These are phyloP conservation scores for Candida stauntonica DNA, from an alignment of 805 yeast genomes.

Conservation along the genomic window DNA sequence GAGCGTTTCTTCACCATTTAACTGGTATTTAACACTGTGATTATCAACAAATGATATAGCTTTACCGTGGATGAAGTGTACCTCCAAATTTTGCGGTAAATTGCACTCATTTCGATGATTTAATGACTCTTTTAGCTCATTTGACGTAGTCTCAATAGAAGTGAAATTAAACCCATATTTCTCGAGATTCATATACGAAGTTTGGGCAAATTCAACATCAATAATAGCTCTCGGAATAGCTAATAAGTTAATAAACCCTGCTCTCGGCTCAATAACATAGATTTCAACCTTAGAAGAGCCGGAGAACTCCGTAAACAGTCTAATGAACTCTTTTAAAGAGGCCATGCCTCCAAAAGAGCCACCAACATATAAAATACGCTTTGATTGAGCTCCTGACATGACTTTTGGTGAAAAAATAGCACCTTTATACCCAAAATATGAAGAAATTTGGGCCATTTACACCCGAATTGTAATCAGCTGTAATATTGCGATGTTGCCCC, in stretches of 20 bases:
- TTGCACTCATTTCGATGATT: conserved; percentile 6
- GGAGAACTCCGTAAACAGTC: conserved; percentile 6
- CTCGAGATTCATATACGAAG: conserved; percentile 30
- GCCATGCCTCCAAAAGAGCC: conserved; percentile 36
- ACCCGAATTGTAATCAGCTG: too few relatives aligned
- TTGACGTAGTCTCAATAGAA: conserved; percentile 33
- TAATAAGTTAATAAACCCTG: conserved; percentile 37
- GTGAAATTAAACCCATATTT: conserved; percentile 26
- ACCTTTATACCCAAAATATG: too few relatives aligned
- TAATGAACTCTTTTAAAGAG: conserved; percentile 26
- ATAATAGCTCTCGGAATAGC: conserved; percentile 37
- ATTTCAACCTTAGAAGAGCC: conserved; percentile 23
- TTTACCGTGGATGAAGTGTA: conserved; percentile 24
- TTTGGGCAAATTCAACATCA: conserved; percentile 34
- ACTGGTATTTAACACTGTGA: conserved; percentile 14
- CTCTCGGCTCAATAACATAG: conserved; percentile 35
- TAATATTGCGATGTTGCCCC: too few relatives aligned
- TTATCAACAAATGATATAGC: conserved; percentile 23
- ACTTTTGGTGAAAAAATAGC: too few relatives aligned
- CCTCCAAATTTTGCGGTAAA: conserved; percentile 14
- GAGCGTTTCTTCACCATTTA: conserved; percentile 21
- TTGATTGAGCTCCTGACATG: not conserved
- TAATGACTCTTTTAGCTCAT: conserved; percentile 21
- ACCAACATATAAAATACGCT: conserved; percentile 25
- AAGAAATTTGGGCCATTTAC: too few relatives aligned